A percentile compares a stretch with the other conserved stretches of the same genome.
Conservation (phyloP, 495 filamentous ascomycete genomes). For the Trichoderma gamsii region DNA sequence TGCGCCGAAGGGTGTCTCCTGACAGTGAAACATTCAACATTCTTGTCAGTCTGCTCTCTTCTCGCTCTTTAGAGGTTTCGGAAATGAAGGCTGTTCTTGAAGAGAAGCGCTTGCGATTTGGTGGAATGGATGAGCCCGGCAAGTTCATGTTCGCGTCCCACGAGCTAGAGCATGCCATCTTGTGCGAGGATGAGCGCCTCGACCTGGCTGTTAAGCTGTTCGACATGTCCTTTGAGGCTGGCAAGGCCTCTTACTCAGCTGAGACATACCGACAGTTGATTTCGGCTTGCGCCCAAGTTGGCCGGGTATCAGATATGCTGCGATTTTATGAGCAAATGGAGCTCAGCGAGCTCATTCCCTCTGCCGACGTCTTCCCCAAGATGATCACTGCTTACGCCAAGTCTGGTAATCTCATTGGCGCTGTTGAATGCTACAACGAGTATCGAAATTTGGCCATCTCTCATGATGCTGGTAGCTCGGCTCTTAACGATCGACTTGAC, state of each 20-base stretch:
- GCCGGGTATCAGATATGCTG: conserved; percentile 79
- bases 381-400: conserved; percentile 91
- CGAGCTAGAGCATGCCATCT: conserved; percentile 72
- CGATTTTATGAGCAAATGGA: conserved; percentile 88
- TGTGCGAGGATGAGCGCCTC: conserved; percentile 80
- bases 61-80: conserved; percentile 66
- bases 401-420: conserved; percentile 72
- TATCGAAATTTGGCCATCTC: conserved; percentile 79
- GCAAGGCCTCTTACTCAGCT: conserved; percentile 49
- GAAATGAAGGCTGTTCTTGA: conserved; percentile 64
- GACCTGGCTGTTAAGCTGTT: conserved; percentile 80
- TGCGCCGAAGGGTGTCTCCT: conserved; percentile 72
- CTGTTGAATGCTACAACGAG: conserved; percentile 92
- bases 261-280: conserved; percentile 78
- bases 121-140: conserved; percentile 77
- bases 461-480: conserved; percentile 67
- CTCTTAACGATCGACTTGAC: conserved; percentile 68
- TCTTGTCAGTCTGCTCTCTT: conserved; percentile 72
- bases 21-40: conserved; percentile 81
- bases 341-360: conserved; percentile 59
- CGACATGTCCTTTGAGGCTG: conserved; percentile 58
- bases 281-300: conserved; percentile 73
- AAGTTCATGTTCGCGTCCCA: conserved; percentile 88
- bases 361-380: conserved; percentile 72
- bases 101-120: conserved; percentile 69